A percentile compares a stretch with the other conserved stretches of the same genome.
phyloP scores from a whole-genome alignment of 805 yeast species.

The Ogataea paraovalis region DNA sequence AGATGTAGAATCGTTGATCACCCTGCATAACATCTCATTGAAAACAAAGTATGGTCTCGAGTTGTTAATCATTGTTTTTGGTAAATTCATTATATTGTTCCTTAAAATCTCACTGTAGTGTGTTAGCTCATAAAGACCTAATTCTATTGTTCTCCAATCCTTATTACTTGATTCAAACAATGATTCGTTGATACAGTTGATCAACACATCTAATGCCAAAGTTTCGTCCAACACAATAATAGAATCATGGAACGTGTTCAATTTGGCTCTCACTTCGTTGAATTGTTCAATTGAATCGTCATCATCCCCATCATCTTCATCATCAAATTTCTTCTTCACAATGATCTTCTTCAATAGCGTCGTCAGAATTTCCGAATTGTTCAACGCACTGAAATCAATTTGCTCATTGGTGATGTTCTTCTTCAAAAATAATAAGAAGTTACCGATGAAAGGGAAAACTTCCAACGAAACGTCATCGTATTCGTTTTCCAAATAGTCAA shows the following conservation, averaged over 20 bases:
- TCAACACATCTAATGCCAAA: slow-evolving; percentile 33
- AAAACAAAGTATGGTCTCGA: slow-evolving; percentile 64
- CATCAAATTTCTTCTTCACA: slow-evolving; percentile 75
- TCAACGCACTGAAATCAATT: slow-evolving; percentile 28
- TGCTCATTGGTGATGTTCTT: slow-evolving; percentile 40
- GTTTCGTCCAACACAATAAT: slow-evolving; percentile 46
- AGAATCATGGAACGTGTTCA: slow-evolving; percentile 81
- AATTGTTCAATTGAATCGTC: slow-evolving; percentile 77
- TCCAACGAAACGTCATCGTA: slow-evolving; percentile 86
- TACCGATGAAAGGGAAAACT: slow-evolving; percentile 76
- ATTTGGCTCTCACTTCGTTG: slow-evolving; percentile 67
- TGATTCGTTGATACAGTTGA: slow-evolving; percentile 46
- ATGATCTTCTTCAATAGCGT: slow-evolving; percentile 67
- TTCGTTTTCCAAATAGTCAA: slow-evolving; percentile 71
- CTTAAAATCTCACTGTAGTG: slow-evolving; percentile 77
- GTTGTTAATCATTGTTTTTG: slow-evolving; percentile 58
- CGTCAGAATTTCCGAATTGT: slow-evolving; percentile 48
- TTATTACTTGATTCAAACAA: slow-evolving; percentile 20
- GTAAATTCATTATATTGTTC: slow-evolving; percentile 68
- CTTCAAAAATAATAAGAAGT: slow-evolving; percentile 66
- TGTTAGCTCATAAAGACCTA: slow-evolving; percentile 79
- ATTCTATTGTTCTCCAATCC: slow-evolving; percentile 81
- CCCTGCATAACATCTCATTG: slow-evolving; percentile 54
- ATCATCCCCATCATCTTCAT: slow-evolving; percentile 52
- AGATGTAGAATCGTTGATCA: slow-evolving; percentile 31